Percentiles rank a stretch among this genome's conserved stretches.
Evolutionary conservation across 1,284 basidiomycete species (phyloP).

Genomic region (Melampsora americana): DNA sequence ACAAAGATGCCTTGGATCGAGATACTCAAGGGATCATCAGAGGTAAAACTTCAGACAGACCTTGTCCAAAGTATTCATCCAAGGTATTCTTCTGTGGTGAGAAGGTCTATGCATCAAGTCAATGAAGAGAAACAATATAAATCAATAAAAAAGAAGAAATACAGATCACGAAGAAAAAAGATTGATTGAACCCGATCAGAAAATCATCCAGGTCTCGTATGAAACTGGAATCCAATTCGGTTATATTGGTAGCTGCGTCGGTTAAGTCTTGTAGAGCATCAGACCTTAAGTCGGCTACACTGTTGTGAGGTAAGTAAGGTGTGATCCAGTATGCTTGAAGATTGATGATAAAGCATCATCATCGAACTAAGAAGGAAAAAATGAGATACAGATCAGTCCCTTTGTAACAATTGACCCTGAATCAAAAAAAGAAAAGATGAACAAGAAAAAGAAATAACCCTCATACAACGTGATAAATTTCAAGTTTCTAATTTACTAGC

Average conservation of each 20-base stretch:
- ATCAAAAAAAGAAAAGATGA: too few relatives aligned
- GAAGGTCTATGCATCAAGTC: not conserved
- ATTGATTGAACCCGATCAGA: slow-evolving; percentile 61
- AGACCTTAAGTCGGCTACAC: slow-evolving; percentile 60
- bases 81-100: too few relatives aligned
- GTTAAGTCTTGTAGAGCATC: slow-evolving; percentile 15
- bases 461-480: too few relatives aligned
- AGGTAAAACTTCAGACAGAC: too few relatives aligned
- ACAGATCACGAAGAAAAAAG: slow-evolving; percentile 9
- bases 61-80: too few relatives aligned
- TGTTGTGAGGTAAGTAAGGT: slow-evolving; percentile 67
- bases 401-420: not conserved
- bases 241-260: slow-evolving; percentile 60
- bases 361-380: slow-evolving; percentile 56
- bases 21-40: too few relatives aligned
- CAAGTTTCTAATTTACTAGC: slow-evolving; percentile 16
- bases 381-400: not conserved
- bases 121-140: not conserved
- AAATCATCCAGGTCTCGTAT: slow-evolving; percentile 81
- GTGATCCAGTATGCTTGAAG: slow-evolving; percentile 66
- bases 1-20: too few relatives aligned
- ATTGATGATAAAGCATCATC: slow-evolving; percentile 65
- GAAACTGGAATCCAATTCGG: slow-evolving; percentile 76
- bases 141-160: not conserved
- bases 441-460: slow-evolving; percentile 21